Conservation (phyloP, 1,284 basidiomycete species). For the Rhodotorula sp. region DNA sequence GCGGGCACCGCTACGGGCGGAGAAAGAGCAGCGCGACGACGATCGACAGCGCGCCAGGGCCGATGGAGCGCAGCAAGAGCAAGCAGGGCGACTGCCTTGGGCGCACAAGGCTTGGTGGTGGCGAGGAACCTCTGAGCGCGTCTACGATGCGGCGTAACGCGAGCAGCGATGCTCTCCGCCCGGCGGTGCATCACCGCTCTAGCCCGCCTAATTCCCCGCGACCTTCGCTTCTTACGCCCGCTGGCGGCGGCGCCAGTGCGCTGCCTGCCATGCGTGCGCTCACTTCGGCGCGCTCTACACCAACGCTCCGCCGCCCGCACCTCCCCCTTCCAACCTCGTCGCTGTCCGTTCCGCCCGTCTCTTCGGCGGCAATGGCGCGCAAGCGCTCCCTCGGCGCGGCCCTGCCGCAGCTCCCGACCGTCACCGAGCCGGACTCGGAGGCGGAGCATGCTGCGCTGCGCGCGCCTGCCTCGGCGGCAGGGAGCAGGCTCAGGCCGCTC, state of each 20-base stretch:
- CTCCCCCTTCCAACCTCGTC: not conserved
- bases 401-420: not conserved
- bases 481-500: not conserved
- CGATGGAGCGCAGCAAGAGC: not conserved
- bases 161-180: not conserved
- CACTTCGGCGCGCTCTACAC: not conserved
- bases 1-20: not conserved
- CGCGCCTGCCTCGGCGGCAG: not conserved
- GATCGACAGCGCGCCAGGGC: not conserved
- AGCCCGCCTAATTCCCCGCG: not conserved
- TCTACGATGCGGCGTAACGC: not conserved
- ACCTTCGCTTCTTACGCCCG: not conserved
- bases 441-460: too few relatives aligned
- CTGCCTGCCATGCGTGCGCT: not conserved
- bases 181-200: not conserved
- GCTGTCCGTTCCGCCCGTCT: not conserved
- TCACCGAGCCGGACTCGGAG: not conserved
- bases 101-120: not conserved
- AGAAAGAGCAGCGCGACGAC: not conserved
- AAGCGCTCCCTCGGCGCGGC: not conserved
- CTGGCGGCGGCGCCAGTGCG: too few relatives aligned
- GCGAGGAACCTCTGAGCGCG: not conserved
- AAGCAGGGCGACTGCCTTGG: not conserved
- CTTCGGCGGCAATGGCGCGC: not conserved
- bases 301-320: not conserved